These are phyloP conservation scores for Hypoxylon sp. DNA, from an alignment of 2,329 filamentous ascomycete genomes.

Conservation along the genomic window DNA sequence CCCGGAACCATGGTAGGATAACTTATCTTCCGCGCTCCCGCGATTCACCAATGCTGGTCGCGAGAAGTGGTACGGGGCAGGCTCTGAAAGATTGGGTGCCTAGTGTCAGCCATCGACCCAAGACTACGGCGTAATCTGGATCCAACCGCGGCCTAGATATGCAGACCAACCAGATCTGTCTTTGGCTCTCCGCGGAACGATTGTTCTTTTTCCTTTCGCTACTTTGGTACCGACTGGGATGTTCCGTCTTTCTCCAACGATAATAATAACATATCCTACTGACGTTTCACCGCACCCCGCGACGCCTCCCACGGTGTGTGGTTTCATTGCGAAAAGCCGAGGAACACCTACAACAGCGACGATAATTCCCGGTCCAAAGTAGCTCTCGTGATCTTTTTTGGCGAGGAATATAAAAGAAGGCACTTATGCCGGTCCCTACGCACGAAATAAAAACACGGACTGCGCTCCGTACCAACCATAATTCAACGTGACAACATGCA, in stretches of 20 bases:
- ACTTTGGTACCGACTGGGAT: constrained; percentile 38
- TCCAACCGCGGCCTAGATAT: constrained; percentile 43
- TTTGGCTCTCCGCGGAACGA: constrained; percentile 26
- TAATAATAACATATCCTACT: constrained; percentile 25
- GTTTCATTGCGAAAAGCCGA: constrained; percentile 37
- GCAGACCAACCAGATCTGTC: constrained; percentile 44
- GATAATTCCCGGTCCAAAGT: constrained; percentile 8
- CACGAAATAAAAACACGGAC: constrained; percentile 13
- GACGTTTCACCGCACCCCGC: constrained; percentile 40
- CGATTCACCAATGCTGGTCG: constrained; percentile 39
- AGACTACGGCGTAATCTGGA: constrained; percentile 51
- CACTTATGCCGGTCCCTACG: constrained; percentile 19
- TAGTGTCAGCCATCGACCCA: constrained; percentile 53
- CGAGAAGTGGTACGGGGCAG: constrained; percentile 38
- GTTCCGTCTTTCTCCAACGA: constrained; percentile 23
- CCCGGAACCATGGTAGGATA: constrained; percentile 40
- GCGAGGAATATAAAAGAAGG: constrained; percentile 23
- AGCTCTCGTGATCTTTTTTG: constrained; percentile 5
- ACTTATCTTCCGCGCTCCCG: constrained; percentile 43
- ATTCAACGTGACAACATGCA: constrained; percentile 24
- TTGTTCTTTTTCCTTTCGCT: constrained; percentile 27
- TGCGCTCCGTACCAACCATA: constrained; percentile 28
- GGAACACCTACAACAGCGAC: constrained; percentile 9
- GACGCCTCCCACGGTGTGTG: constrained; percentile 35
- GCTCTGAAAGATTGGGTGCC: constrained; percentile 34